Evolutionary conservation across 148 eudicot species (phyloP).

Genomic region (Persicaria maculosa): DNA sequence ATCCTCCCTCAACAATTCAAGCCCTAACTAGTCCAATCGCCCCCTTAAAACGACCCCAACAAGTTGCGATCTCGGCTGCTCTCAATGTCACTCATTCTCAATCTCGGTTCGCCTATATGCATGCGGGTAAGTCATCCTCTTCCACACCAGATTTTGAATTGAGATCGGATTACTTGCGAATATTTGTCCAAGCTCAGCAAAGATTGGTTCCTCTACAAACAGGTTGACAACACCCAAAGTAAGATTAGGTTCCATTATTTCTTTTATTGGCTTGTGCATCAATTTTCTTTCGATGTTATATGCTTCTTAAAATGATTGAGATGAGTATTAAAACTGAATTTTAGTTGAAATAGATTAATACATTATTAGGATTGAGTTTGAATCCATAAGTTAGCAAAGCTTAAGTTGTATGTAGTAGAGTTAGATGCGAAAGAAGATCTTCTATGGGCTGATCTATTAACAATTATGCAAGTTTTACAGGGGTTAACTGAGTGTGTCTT

Average conservation of each 20-base stretch:
- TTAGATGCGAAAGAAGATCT: not conserved
- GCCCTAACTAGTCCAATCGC: too few species aligned
- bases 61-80: too few species aligned
- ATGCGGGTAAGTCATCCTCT: too few species aligned
- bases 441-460: not conserved
- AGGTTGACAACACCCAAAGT: slow-evolving; percentile 74
- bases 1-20: too few species aligned
- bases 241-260: slow-evolving; percentile 14
- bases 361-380: not conserved
- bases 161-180: too few species aligned
- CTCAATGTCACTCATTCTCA: too few species aligned
- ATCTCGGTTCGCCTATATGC: too few species aligned
- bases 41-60: too few species aligned
- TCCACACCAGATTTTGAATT: too few species aligned
- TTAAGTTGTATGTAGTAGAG: not conserved
- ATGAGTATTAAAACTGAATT: not conserved
- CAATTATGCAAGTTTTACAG: slow-evolving; percentile 22
- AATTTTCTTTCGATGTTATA: not conserved
- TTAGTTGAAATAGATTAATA: not conserved
- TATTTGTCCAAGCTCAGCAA: too few species aligned
- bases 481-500: slow-evolving; percentile 81
- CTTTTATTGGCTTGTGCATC: too few species aligned
- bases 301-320: not conserved
- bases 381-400: not conserved
- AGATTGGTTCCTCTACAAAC: too few species aligned